A percentile compares a stretch with the other conserved stretches of the same genome.
Evolutionary conservation across 2,329 filamentous ascomycete genomes (phyloP).

Genomic region (Bimuria novae-zelandiae): DNA sequence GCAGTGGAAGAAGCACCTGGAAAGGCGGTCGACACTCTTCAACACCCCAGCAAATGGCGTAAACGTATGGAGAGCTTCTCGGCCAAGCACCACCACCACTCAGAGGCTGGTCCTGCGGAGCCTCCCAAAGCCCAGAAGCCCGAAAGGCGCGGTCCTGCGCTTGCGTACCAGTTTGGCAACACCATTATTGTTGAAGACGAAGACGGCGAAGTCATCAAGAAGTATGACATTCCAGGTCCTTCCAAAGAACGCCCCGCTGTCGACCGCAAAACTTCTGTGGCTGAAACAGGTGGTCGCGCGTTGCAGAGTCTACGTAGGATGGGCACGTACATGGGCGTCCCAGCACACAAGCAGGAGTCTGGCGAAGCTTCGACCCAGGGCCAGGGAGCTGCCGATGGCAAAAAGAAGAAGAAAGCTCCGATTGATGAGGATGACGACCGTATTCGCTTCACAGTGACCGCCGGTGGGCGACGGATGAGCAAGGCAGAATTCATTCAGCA

Average conservation of each 20-base stretch:
- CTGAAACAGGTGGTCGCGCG: conserved; percentile 41
- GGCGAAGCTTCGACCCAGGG: conserved; percentile 24
- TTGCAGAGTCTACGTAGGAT: conserved; percentile 53
- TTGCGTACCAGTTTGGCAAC: conserved; percentile 84
- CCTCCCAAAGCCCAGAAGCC: conserved; percentile 39
- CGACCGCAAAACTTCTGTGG: conserved; percentile 37
- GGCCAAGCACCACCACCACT: conserved; percentile 46
- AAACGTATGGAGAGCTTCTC: conserved; percentile 55
- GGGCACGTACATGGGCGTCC: conserved; percentile 60
- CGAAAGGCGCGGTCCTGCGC: conserved; percentile 68
- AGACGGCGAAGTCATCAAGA: conserved; percentile 84
- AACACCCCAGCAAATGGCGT: conserved; percentile 48
- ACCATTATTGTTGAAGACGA: conserved; percentile 90
- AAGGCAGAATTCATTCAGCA: conserved; percentile 80
- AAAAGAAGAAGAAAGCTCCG: conserved; percentile 36
- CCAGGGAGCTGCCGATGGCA: conserved; percentile 17
- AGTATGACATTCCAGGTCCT: conserved; percentile 72
- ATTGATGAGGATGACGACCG: conserved; percentile 69
- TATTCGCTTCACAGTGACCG: conserved; percentile 76
- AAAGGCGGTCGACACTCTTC: conserved; percentile 45
- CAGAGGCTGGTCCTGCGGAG: conserved; percentile 45
- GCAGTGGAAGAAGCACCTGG: conserved; percentile 39
- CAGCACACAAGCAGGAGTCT: conserved; percentile 24
- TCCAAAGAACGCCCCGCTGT: conserved; percentile 46
- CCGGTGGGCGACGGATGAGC: conserved; percentile 74